A percentile compares a stretch with the other conserved stretches of the same genome.
These are phyloP conservation scores for Penicillium sp. DNA, from an alignment of 2,329 filamentous ascomycete genomes.

Conservation along the genomic window DNA sequence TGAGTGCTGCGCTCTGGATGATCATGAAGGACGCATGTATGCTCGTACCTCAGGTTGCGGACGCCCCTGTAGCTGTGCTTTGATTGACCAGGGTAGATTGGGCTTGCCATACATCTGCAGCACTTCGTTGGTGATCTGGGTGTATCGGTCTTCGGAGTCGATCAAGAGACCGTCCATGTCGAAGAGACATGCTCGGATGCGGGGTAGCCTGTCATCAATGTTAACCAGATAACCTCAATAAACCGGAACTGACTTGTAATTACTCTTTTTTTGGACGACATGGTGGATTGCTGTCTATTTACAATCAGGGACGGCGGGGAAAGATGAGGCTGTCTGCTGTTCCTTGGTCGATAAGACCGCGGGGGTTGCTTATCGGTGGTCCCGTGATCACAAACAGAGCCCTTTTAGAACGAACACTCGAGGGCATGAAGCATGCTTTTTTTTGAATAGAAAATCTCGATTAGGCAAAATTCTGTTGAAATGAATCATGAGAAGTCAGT, in stretches of 20 bases:
- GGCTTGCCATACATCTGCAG: constrained; percentile 75
- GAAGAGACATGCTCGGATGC: constrained; percentile 88
- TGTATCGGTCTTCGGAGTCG: constrained; percentile 91
- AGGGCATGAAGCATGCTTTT: not conserved
- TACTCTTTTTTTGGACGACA: constrained; percentile 8
- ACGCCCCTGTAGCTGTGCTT: constrained; percentile 79
- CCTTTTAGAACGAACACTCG: too few relatives aligned
- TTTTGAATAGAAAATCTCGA: not conserved
- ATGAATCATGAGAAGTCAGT: too few relatives aligned
- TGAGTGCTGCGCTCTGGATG: constrained; percentile 6
- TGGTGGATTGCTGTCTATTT: constrained; percentile 6
- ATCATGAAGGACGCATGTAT: not conserved
- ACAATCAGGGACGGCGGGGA: not conserved
- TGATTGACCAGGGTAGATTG: constrained; percentile 86
- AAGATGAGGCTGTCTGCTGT: not conserved
- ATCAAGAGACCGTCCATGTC: constrained; percentile 98
- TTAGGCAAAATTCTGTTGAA: too few relatives aligned
- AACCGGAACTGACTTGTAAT: not conserved
- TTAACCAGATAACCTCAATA: constrained; percentile 6
- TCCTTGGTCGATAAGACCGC: constrained; percentile 5
- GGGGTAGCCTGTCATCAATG: constrained; percentile 63
- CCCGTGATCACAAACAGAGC: constrained; percentile 6
- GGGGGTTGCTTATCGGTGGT: constrained; percentile 9
- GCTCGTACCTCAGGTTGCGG: constrained; percentile 58
- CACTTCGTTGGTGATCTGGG: constrained; percentile 77